A percentile compares a stretch with the other conserved stretches of the same genome.
phyloP scores from a whole-genome alignment of 2,329 filamentous ascomycete species.

The Penicillium concentricum region DNA sequence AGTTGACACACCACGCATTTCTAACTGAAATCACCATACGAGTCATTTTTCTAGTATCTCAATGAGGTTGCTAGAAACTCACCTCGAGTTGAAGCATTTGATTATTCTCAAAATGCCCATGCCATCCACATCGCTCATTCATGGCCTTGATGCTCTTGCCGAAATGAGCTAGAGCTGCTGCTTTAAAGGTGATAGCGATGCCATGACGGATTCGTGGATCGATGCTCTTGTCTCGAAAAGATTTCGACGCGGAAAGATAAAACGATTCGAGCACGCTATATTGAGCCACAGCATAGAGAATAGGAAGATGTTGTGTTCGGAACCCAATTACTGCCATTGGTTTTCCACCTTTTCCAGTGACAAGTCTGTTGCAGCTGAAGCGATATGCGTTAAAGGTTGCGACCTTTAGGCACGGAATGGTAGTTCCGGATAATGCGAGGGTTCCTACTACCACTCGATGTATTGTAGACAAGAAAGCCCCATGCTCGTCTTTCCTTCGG shows the following conservation, averaged over 20 bases:
- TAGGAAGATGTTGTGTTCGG: too few relatives aligned
- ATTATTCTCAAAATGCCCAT: too few relatives aligned
- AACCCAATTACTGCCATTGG: too few relatives aligned
- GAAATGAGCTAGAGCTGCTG: constrained; percentile 8
- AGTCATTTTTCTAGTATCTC: too few relatives aligned
- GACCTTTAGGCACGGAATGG: not conserved
- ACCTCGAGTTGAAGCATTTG: too few relatives aligned
- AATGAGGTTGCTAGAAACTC: too few relatives aligned
- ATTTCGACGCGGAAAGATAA: constrained; percentile 24
- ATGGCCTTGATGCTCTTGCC: not conserved
- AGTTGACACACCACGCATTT: too few relatives aligned
- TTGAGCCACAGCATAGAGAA: too few relatives aligned
- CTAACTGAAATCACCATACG: too few relatives aligned
- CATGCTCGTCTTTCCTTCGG: constrained; percentile 18
- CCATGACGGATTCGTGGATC: constrained; percentile 15
- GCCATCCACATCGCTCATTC: too few relatives aligned
- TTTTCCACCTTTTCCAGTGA: not conserved
- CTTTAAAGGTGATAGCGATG: constrained; percentile 12
- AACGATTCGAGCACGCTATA: too few relatives aligned
- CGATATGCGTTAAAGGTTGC: not conserved
- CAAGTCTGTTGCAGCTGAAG: not conserved
- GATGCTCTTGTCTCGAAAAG: constrained; percentile 28
- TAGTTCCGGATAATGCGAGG: not conserved
- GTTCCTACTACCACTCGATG: constrained; percentile 5
- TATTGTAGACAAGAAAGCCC: constrained; percentile 27